These are phyloP conservation scores for Striga asiatica DNA, from an alignment of 257 asterid species.

Conservation along the genomic window DNA sequence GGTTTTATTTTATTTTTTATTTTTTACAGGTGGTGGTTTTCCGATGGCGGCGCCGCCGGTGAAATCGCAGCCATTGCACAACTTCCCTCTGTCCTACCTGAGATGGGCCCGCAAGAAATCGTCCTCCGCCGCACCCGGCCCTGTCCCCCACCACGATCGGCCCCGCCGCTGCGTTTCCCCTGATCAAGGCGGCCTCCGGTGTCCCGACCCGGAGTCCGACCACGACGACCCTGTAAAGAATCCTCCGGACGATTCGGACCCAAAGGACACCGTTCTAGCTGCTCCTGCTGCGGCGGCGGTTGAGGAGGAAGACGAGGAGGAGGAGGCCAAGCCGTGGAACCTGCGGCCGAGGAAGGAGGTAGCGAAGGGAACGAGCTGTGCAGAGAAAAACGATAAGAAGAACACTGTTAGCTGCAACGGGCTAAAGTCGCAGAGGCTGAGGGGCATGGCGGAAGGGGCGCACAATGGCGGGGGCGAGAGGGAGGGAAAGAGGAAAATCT, in stretches of 20 bases:
- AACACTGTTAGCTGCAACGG: constrained; percentile 11
- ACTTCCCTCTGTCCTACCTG: constrained; percentile 57
- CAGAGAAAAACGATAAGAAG: constrained; percentile 11
- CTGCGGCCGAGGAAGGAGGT: constrained; percentile 50
- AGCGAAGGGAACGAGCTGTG: constrained; percentile 15
- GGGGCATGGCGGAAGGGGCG: constrained; percentile 29
- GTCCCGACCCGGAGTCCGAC: constrained; percentile 14
- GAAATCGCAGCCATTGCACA: constrained; percentile 72
- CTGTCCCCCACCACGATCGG: constrained; percentile 31
- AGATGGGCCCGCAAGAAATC: constrained; percentile 64
- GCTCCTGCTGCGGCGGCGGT: not conserved
- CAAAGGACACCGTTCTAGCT: not conserved
- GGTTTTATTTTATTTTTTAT: too few species aligned
- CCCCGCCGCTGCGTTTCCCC: constrained; percentile 54
- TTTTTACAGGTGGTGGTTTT: constrained; percentile 20
- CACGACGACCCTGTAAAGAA: constrained; percentile 10
- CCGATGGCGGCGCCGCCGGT: constrained; percentile 63
- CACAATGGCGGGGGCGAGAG: constrained; percentile 22
- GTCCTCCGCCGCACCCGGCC: constrained; percentile 16
- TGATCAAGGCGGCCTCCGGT: constrained; percentile 22
- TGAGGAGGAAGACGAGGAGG: constrained; percentile 34
- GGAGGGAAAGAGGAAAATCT: constrained; percentile 51
- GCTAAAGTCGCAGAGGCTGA: constrained; percentile 27
- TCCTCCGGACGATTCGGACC: constrained; percentile 8
- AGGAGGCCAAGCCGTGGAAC: constrained; percentile 50